Base-by-base conservation (phyloP, 2,329 filamentous ascomycete genomes). In the Xylariaceae sp. region DNA sequence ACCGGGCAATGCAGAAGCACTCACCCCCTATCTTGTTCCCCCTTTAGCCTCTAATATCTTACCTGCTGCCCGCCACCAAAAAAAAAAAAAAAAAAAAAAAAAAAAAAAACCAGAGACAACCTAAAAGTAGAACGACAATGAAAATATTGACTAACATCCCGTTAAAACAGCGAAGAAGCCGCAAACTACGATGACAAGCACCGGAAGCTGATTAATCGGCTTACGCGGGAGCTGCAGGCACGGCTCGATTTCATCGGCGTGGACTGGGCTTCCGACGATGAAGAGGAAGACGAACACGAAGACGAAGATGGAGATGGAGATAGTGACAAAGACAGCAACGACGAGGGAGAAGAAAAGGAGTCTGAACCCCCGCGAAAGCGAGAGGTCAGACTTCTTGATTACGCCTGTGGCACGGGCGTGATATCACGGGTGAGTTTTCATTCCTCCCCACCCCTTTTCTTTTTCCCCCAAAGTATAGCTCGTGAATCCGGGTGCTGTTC, bases 361-460 rank as follows among this genome's bases (percentile, higher is more conserved):
- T 61, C 64, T 34, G 54, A 48, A 27, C 51, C 58, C 46, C 54
- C 57, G 39, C 55, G 62, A 1, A 61, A 57, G 47, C 72, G 62
- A 64, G 65, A 63, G 53, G 74, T 83, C 42, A 77, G 78, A 45
- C 70, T 89, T 26, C 74, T 91, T 1, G 88, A 91, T 67, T 91
- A 91, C 69, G 88, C 88, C 12, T 91, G 87, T 65, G 88, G 88
- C 6, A 85, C 85, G 4, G 86, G 86, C 2, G 70, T 81, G 52
- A 74, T 88, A 59, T 86, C 85, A 9, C 76, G 79, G 68, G 85
- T 87, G 66, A 61, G 76, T 71, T 26, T 41, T 29, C 37, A 3
- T 12, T 31, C 19, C 11, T 19, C 2, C 11, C 7, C 19, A 29
- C 26, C 6, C 19, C 19, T 19, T 19, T 19, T 19, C 19, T 19